Evolutionary conservation across 305 asterid species (phyloP), one percentile per base, ranked within the genome.

Genomic region (Plantago coronopus): DNA sequence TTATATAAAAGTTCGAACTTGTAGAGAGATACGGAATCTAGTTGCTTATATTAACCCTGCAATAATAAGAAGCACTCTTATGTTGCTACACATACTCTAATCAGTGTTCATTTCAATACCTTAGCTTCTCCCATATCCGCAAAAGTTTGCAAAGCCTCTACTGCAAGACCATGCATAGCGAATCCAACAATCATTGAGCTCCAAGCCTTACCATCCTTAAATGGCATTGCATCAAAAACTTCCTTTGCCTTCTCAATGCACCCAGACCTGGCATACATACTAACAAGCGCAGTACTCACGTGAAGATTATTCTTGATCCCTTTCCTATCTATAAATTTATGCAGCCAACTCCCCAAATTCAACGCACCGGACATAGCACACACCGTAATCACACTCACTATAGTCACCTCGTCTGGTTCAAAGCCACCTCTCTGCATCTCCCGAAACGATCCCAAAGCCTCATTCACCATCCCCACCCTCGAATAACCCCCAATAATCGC

Each of bases 231-330:
- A 51, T 82, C 75, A 12, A 87, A 87, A 20, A 87, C 78, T 9
- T 75, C 83, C 4, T 57, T 71, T 0, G 95, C 95, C 77, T 77
- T 84, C 65, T 82, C 84, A 49, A 87, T 66, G 56, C 71, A 72
- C 14, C 93, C 95, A 65, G 84, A 87, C 79, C 84, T 87, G 17
- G 89, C 84, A 48, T 87, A 87, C 88, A 84, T 78, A 64, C 77
- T 83, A 34, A 82, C 83, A 47, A 84, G 88, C 31, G 88, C 86
- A 0, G 93, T 84, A 45, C 80, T 68, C 54, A 87, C 78, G 74
- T 75, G 83, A 47, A 87, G 83, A 64, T 84, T 88, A 63, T 69
- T 80, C 65, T 70, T 69, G n/a, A 87, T 81, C 54, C 74, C 79
- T 54, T 74, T 82, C 77, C 69, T 78, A 15, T 77, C 77, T 13